Evolutionary conservation across 176 grass and related monocot genomes (phyloP), one percentile per base, ranked within the genome.

Genomic region (Oryza longistaminata): DNA sequence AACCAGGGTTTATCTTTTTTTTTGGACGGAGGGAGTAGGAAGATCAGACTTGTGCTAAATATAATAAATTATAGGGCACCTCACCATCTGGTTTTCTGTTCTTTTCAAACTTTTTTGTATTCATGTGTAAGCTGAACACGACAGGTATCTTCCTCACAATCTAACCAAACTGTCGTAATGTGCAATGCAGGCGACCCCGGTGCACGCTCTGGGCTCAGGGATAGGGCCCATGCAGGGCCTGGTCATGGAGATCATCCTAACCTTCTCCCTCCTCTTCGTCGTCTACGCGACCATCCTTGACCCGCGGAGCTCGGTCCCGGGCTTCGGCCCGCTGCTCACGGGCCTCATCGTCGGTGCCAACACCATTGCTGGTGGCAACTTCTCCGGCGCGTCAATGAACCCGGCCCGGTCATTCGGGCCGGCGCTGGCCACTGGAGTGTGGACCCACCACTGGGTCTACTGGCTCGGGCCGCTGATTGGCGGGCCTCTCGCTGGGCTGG

Each of bases 321-420:
- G 90, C 31, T 79, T 94, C 25, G 93, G 96, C 1, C 93, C 96
- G 1, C 62, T 99, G 45, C 76, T 99, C 5, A 92, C 94, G 0
- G 96, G 96, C 16, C 92, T 99, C 22, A 90, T 99, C 8, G 91
- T 99, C 7, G 91, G 93, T 0, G 96, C 93, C 40, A 99, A 99
- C 81, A 96, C 91, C 74, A 35, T 99, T 2, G 93, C 96, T 1
- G 93, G 93, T 1, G 96, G 91, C 21, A 87, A 94, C 13, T 96
- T 99, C 90, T 94, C 91, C 0, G 91, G 96, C 19, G 91, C 93
- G 1, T 99, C 96, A 37, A 99, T 99, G 96, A 99, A 99, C 81
- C 96, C 96, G 0, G 96, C 93, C 0, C 21, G 96, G 44, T 99
- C 96, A 16, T 99, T 99, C 0, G 96, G 96, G 1, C 96, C 96